Percentiles rank a stretch among this genome's conserved stretches.
These are phyloP conservation scores for Chlamydomonas sp. DNA, from an alignment of 139 green algal species.

Conservation along the genomic window DNA sequence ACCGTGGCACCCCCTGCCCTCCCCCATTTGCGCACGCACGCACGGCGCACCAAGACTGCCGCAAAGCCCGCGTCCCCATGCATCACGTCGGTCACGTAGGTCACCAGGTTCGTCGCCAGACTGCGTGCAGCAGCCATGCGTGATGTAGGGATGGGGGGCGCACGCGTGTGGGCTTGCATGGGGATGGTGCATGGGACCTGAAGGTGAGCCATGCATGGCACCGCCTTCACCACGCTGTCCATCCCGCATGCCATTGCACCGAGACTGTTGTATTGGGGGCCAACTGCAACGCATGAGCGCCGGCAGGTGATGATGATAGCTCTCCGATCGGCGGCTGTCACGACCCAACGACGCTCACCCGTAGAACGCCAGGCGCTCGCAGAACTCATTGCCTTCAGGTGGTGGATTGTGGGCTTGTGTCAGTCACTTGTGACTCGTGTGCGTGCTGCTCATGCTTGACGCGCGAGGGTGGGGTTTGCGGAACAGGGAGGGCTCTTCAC, in stretches of 20 bases:
- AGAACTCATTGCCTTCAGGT: constrained; percentile 78
- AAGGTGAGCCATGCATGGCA: too few species aligned
- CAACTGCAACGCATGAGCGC: too few species aligned
- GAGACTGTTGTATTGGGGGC: too few species aligned
- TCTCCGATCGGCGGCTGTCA: background rate
- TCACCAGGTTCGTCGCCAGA: constrained; percentile 85
- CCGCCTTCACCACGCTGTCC: too few species aligned
- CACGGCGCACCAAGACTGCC: constrained; percentile 30
- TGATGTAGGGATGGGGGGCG: background rate
- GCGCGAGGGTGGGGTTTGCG: background rate
- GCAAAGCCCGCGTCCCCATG: constrained; percentile 63
- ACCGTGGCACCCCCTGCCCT: background rate
- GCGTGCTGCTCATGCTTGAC: background rate
- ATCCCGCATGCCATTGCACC: too few species aligned
- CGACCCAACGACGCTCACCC: constrained; percentile 32
- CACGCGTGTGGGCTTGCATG: too few species aligned
- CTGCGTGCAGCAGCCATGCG: constrained; percentile 23
- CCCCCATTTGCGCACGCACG: too few species aligned
- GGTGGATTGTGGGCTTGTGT: background rate
- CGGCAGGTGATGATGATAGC: too few species aligned
- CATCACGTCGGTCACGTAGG: constrained; percentile 80
- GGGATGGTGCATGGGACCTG: too few species aligned
- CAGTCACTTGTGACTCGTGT: background rate
- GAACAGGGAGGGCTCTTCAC: too few species aligned
- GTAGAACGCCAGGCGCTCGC: constrained; percentile 85